Evolutionary conservation across 1,284 basidiomycete species (phyloP).

Genomic region (Anthracocystis walkeri): DNA sequence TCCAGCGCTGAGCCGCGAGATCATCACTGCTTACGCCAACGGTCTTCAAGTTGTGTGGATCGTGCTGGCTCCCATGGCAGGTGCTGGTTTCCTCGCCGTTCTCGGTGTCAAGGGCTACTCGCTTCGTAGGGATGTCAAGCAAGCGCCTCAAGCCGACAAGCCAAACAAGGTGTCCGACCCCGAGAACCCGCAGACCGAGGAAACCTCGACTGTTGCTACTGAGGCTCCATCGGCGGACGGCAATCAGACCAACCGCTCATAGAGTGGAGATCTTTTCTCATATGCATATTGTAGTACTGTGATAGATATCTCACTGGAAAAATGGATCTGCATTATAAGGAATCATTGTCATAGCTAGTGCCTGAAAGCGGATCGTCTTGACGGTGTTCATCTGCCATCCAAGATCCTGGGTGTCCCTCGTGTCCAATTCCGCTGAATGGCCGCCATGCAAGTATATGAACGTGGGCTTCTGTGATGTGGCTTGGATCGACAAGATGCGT

Average conservation of each 20-base stretch:
- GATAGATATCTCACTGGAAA: background rate
- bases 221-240: background rate
- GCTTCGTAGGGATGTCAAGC: slow-evolving; percentile 35
- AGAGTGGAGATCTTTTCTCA: background rate
- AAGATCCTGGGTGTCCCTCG: too few species aligned
- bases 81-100: slow-evolving; percentile 59
- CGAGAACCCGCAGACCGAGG: slow-evolving; percentile 26
- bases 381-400: background rate
- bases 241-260: slow-evolving; percentile 1
- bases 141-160: slow-evolving; percentile 21
- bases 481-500: too few species aligned
- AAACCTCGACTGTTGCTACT: background rate
- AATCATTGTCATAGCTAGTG: background rate
- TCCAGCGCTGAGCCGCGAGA: slow-evolving; percentile 68
- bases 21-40: slow-evolving; percentile 79
- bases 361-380: too few species aligned
- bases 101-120: slow-evolving; percentile 57
- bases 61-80: slow-evolving; percentile 71
- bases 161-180: slow-evolving; percentile 21
- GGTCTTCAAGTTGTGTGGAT: slow-evolving; percentile 81
- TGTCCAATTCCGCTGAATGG: too few species aligned
- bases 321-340: background rate
- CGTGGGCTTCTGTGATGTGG: too few species aligned
- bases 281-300: background rate
- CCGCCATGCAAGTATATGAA: too few species aligned